phyloP scores from a whole-genome alignment of 1,284 basidiomycete species.

The Somion occarium region DNA sequence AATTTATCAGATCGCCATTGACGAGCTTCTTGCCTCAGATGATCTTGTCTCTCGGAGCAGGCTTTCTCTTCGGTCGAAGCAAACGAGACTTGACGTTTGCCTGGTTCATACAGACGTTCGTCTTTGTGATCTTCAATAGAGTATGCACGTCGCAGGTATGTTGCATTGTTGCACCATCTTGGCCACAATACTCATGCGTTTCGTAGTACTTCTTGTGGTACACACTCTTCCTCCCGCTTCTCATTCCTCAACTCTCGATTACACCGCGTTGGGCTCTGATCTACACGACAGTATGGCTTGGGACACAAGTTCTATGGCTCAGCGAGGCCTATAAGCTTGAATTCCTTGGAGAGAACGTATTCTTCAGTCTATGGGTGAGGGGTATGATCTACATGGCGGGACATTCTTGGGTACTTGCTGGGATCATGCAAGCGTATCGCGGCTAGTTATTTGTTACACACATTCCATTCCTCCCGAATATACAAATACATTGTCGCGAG shows the following conservation, averaged over 20 bases:
- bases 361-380: slow-evolving; percentile 71
- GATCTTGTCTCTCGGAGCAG: slow-evolving; percentile 58
- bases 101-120: slow-evolving; percentile 89
- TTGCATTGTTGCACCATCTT: slow-evolving; percentile 9
- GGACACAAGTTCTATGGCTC: slow-evolving; percentile 82
- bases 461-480: not conserved
- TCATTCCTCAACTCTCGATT: slow-evolving; percentile 65
- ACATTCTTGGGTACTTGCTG: slow-evolving; percentile 73
- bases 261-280: slow-evolving; percentile 36
- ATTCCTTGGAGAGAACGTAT: slow-evolving; percentile 74
- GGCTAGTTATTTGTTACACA: slow-evolving; percentile 1
- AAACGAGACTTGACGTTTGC: slow-evolving; percentile 65
- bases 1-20: slow-evolving; percentile 55
- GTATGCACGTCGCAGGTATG: slow-evolving; percentile 94
- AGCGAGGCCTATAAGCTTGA: slow-evolving; percentile 85
- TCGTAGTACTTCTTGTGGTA: slow-evolving; percentile 97
- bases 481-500: slow-evolving; percentile 1
- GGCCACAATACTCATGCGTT: not conserved
- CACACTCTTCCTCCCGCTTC: slow-evolving; percentile 82
- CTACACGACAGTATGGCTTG: slow-evolving; percentile 66
- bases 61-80: slow-evolving; percentile 56
- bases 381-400: slow-evolving; percentile 72
- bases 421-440: slow-evolving; percentile 52
- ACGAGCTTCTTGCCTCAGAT: slow-evolving; percentile 77
- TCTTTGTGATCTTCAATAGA: slow-evolving; percentile 95